Percentiles rank a stretch among this genome's conserved stretches.
These are phyloP conservation scores for Penicillium desertorum DNA, from an alignment of 495 filamentous ascomycete species.

Conservation along the genomic window DNA sequence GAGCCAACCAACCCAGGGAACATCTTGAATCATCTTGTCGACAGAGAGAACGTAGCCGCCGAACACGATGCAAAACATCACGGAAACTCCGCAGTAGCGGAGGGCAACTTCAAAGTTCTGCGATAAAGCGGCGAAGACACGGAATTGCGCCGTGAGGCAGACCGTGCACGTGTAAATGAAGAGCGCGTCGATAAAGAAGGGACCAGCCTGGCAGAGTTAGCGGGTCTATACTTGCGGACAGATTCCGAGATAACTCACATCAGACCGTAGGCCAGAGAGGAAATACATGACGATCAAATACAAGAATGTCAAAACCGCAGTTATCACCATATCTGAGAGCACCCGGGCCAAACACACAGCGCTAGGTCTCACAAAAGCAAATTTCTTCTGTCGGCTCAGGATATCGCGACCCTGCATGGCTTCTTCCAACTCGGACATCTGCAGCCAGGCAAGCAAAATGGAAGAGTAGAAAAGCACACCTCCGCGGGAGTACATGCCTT, in stretches of 20 bases:
- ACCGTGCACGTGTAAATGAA: slow-evolving; percentile 52
- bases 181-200: slow-evolving; percentile 61
- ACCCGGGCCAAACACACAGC: slow-evolving; percentile 74
- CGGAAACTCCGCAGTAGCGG: slow-evolving; percentile 37
- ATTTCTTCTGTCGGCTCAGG: slow-evolving; percentile 74
- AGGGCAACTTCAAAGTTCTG: slow-evolving; percentile 42
- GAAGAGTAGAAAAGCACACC: slow-evolving; percentile 68
- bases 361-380: slow-evolving; percentile 72
- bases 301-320: slow-evolving; percentile 59
- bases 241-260: slow-evolving; percentile 18
- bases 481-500: slow-evolving; percentile 45
- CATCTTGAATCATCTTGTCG: slow-evolving; percentile 38
- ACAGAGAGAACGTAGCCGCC: slow-evolving; percentile 40
- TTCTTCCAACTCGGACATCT: slow-evolving; percentile 69
- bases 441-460: slow-evolving; percentile 77
- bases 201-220: slow-evolving; percentile 23
- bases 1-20: slow-evolving; percentile 44
- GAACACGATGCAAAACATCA: slow-evolving; percentile 38
- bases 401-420: slow-evolving; percentile 71
- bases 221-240: not conserved
- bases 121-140: slow-evolving; percentile 44
- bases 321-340: slow-evolving; percentile 65
- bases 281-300: slow-evolving; percentile 77
- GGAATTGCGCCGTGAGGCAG: slow-evolving; percentile 51
- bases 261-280: slow-evolving; percentile 50